Conservation (phyloP, 228 moss, liverwort and hornwort species). For the Sphagnum fallax region DNA sequence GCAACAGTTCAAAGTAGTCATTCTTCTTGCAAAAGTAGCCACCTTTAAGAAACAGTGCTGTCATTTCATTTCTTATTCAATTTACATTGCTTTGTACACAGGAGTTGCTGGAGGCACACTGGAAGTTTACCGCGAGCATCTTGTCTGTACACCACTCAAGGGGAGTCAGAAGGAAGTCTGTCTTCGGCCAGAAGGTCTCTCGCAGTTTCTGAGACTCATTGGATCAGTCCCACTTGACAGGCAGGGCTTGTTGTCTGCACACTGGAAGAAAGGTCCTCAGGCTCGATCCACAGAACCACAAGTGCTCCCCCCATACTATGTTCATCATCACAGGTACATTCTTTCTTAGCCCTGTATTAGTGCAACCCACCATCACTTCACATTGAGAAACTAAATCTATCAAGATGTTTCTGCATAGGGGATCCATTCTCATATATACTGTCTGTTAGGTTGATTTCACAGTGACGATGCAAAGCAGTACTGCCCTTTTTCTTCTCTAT, state of each 20-base stretch:
- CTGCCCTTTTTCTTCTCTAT: background rate
- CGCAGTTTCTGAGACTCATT: slow-evolving; percentile 55
- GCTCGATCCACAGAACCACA: slow-evolving; percentile 27
- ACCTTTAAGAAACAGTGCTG: no score
- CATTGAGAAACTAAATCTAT: no score
- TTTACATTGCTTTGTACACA: slow-evolving; percentile 3
- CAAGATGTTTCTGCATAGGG: no score
- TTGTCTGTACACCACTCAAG: slow-evolving; percentile 54
- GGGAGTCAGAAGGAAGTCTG: slow-evolving; percentile 53
- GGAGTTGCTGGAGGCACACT: slow-evolving; percentile 38
- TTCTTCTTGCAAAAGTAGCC: no score
- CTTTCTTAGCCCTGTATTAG: no score
- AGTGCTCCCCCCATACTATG: slow-evolving; percentile 46
- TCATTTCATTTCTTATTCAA: no score
- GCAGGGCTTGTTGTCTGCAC: slow-evolving; percentile 41
- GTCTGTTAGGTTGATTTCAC: no score
- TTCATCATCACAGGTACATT: slow-evolving; percentile 62
- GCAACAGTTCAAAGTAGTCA: no score
- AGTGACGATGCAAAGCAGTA: no score
- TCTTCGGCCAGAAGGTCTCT: slow-evolving; percentile 69
- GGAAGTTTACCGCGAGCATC: slow-evolving; percentile 69
- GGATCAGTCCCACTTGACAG: slow-evolving; percentile 71
- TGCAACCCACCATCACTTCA: no score
- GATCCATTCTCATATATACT: no score
- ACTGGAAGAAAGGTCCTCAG: slow-evolving; percentile 42